These are phyloP conservation scores for Naematelia encephala DNA, from an alignment of 768 basidiomycete species.

Conservation along the genomic window DNA sequence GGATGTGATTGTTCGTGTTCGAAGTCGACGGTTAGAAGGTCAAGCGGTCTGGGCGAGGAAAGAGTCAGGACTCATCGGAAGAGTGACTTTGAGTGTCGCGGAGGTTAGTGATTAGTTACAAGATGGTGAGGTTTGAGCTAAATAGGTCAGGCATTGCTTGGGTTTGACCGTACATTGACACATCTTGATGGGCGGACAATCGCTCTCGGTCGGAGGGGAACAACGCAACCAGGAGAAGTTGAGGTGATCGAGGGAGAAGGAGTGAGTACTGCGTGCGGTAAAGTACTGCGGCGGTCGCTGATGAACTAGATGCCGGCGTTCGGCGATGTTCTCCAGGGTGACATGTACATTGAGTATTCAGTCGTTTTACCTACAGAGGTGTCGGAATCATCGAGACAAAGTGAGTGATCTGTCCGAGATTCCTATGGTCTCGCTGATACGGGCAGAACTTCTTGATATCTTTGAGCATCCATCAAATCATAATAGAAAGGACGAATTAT, in stretches of 20 bases:
- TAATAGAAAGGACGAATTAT: not conserved
- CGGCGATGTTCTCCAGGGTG: constrained; percentile 56
- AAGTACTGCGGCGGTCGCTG: constrained; percentile 3
- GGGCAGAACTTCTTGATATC: not conserved
- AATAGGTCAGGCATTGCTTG: constrained; percentile 73
- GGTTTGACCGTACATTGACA: constrained; percentile 87
- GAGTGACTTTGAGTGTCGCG: constrained; percentile 81
- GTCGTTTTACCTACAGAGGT: constrained; percentile 80
- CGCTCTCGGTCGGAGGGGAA: constrained; percentile 65
- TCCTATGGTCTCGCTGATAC: not conserved
- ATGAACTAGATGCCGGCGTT: constrained; percentile 48
- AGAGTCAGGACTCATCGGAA: constrained; percentile 86
- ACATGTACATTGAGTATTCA: constrained; percentile 88
- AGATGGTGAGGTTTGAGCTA: not conserved
- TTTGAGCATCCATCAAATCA: not conserved
- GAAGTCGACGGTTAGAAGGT: constrained; percentile 65
- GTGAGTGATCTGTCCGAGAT: constrained; percentile 57
- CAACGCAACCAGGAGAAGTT: constrained; percentile 87
- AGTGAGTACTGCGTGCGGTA: constrained; percentile 57
- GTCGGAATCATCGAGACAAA: constrained; percentile 63
- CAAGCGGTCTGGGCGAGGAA: constrained; percentile 74
- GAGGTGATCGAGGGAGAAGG: constrained; percentile 84
- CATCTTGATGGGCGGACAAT: constrained; percentile 86
- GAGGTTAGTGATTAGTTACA: constrained; percentile 63
- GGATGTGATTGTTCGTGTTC: constrained; percentile 80